Evolutionary conservation across 352 stramenopile genomes (phyloP).

Genomic region (Phytophthora pisi): DNA sequence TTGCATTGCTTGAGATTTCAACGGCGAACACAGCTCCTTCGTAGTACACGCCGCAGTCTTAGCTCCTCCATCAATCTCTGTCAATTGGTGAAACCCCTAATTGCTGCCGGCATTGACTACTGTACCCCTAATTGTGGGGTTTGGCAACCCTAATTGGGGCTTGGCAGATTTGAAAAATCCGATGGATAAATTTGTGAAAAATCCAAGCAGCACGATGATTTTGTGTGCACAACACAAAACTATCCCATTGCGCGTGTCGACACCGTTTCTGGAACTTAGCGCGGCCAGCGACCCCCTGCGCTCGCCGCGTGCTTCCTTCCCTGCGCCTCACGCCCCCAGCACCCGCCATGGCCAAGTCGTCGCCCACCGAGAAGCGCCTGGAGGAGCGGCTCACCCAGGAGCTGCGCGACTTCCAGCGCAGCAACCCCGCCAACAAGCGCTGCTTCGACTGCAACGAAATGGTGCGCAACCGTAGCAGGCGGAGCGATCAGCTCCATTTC

Average conservation of each 20-base stretch:
- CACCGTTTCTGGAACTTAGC: constrained; percentile 1
- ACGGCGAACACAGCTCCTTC: no score
- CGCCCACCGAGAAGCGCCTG: constrained; percentile 75
- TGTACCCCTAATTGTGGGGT: no score
- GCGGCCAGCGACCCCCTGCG: constrained; percentile 16
- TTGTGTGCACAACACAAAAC: not conserved
- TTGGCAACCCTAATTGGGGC: no score
- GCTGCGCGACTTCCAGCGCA: constrained; percentile 87
- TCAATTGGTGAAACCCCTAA: no score
- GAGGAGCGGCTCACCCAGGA: constrained; percentile 87
- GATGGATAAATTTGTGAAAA: not conserved
- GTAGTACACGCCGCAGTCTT: no score
- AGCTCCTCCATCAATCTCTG: no score
- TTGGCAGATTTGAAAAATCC: not conserved
- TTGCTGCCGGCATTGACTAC: no score
- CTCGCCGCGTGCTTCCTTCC: constrained; percentile 1
- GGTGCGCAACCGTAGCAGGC: constrained; percentile 39
- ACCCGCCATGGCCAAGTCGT: constrained; percentile 30
- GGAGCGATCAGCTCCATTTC: not conserved
- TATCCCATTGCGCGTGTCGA: not conserved
- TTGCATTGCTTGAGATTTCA: no score
- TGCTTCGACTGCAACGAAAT: constrained; percentile 94
- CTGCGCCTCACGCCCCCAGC: not conserved
- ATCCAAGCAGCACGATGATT: not conserved
- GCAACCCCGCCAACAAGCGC: constrained; percentile 67